Conservation (phyloP, 371 early-diverging fungal species). For the Syncephalastrum monosporum region DNA sequence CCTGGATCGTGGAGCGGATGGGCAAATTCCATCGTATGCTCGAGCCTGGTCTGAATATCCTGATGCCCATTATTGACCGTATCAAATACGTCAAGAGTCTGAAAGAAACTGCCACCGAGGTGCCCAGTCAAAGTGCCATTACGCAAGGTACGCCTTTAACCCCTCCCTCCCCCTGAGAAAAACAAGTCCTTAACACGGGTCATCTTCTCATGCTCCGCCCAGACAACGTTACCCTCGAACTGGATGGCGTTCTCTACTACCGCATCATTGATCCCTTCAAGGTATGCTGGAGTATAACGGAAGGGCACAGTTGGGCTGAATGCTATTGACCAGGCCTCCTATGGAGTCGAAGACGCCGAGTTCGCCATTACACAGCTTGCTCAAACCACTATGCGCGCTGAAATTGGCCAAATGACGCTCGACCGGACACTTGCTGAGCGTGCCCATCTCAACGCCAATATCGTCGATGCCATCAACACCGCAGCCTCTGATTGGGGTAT, state of each 20-base stretch:
- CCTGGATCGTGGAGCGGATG: constrained; percentile 91
- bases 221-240: constrained; percentile 95
- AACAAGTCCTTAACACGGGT: not conserved
- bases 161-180: not conserved
- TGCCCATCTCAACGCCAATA: constrained; percentile 87
- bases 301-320: not conserved
- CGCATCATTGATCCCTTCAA: constrained; percentile 93
- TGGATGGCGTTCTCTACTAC: constrained; percentile 97
- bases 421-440: constrained; percentile 96
- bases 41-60: constrained; percentile 89
- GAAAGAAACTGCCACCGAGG: constrained; percentile 95
- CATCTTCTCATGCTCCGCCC: not conserved
- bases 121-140: constrained; percentile 93
- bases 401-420: constrained; percentile 97
- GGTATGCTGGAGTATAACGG: constrained; percentile 25
- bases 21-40: constrained; percentile 84
- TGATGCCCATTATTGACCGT: constrained; percentile 86
- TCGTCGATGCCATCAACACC: constrained; percentile 93
- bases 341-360: constrained; percentile 95
- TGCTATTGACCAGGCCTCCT: constrained; percentile 70
- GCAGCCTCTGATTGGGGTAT: constrained; percentile 97
- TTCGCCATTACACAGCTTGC: constrained; percentile 96
- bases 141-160: constrained; percentile 66
- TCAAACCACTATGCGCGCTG: constrained; percentile 98
- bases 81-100: constrained; percentile 91